Conservation (phyloP, 805 yeast genomes). For the Kazachstania martiniae region DNA sequence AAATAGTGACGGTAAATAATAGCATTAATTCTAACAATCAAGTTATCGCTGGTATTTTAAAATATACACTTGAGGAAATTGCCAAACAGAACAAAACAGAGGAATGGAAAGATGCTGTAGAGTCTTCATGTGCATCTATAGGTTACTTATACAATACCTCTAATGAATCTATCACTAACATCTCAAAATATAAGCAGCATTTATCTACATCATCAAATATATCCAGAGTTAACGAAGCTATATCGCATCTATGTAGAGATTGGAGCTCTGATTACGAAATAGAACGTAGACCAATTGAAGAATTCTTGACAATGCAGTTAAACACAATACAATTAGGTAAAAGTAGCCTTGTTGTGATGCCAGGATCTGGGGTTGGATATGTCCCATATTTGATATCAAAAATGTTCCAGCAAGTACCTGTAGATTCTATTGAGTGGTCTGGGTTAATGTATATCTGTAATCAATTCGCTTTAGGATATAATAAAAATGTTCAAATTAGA, state of each 20-base stretch:
- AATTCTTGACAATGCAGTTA: conserved; percentile 40
- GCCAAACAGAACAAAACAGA: too few relatives aligned
- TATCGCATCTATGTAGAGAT: conserved; percentile 73
- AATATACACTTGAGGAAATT: conserved; percentile 27
- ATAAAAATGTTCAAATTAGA: conserved; percentile 18
- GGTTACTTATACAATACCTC: too few relatives aligned
- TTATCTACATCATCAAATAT: too few relatives aligned
- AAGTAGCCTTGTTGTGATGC: conserved; percentile 51
- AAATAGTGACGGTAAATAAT: conserved; percentile 40
- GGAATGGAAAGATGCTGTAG: too few relatives aligned
- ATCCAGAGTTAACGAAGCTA: conserved; percentile 46
- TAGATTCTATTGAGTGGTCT: conserved; percentile 69
- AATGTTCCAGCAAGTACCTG: conserved; percentile 33
- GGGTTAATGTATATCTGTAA: conserved; percentile 66
- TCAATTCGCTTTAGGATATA: conserved; percentile 38
- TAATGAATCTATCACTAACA: too few relatives aligned
- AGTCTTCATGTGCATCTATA: too few relatives aligned
- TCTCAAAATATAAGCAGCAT: too few relatives aligned
- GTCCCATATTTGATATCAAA: conserved; percentile 51
- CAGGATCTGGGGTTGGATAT: conserved; percentile 84
- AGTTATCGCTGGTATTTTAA: conserved; percentile 37
- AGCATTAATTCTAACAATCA: conserved; percentile 38
- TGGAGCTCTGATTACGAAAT: conserved; percentile 45
- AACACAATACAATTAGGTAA: conserved; percentile 23
- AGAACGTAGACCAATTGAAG: conserved; percentile 44